Evolutionary conservation across 2,329 filamentous ascomycete genomes (phyloP), one percentile per base, ranked within the genome.

Genomic region (Cladosporium sp.): DNA sequence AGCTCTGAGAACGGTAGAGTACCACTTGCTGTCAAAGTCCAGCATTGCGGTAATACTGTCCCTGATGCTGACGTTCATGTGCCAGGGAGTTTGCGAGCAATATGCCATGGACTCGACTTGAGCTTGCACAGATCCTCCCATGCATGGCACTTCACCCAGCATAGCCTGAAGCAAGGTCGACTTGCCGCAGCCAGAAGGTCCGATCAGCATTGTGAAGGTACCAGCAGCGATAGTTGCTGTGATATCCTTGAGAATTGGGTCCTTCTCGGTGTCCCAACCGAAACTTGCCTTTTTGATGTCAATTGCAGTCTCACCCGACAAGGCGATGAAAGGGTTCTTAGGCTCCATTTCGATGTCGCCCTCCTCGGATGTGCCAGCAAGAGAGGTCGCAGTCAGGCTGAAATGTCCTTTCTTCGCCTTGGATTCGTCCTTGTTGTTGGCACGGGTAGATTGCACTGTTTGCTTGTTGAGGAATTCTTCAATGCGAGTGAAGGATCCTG

Each of bases 181-280:
- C 59, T 82, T 83, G 3, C 80, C 80, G 58, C 76, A 80, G 4
- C 78, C 80, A 22, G 80, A 77, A 15, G 79, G 78, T 15, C 79
- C 79, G 56, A 80, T 71, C 9, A 81, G 64, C 65, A 80, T 76
- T 24, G 75, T 78, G 49, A 80, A 71, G 58, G 74, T 76, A 35
- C 72, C 72, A 19, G 71, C 72, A 22, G 74, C 70, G 32, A 80
- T 68, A 7, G 62, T 67, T 24, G 79, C 61, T 4, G 70, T 74
- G 57, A 80, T 73, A 13, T 70, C 68, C 37, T 75, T 73, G 39
- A 80, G 61, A 19, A 73, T 64, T 1, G 78, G 69, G 3, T 71
- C 68, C 44, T 75, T 74, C 20, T 75, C 69, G 3, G 66, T 63
- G 40, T 77, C 74, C 78, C 79, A 82, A 8, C 74, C 74, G 64